These are phyloP conservation scores for Calophaca sinica DNA, from an alignment of 306 rosid genomes.

Conservation along the genomic window DNA sequence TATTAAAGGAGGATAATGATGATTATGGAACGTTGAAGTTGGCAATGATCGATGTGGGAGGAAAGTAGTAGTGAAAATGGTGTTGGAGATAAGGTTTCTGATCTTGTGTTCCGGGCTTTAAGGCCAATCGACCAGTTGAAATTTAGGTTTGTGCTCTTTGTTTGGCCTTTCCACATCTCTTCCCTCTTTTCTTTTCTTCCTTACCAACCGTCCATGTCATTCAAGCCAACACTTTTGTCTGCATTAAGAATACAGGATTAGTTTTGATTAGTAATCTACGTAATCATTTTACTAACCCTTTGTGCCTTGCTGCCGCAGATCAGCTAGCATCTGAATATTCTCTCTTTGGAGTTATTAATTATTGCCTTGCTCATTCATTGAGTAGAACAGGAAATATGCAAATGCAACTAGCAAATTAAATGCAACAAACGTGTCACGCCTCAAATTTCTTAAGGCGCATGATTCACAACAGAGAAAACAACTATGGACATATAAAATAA, in stretches of 20 bases:
- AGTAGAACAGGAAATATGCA: not conserved
- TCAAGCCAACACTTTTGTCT: constrained; percentile 58
- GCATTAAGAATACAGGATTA: constrained; percentile 41
- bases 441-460: constrained; percentile 7
- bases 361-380: constrained; percentile 15
- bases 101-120: constrained; percentile 69
- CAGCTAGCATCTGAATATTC: constrained; percentile 27
- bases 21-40: constrained; percentile 51
- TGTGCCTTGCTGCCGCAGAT: constrained; percentile 34
- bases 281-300: constrained; percentile 46
- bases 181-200: constrained; percentile 40
- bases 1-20: constrained; percentile 41
- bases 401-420: constrained; percentile 1
- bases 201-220: constrained; percentile 62
- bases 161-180: constrained; percentile 60
- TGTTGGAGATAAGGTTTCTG: constrained; percentile 82
- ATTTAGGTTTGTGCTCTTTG: constrained; percentile 60
- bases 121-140: constrained; percentile 66
- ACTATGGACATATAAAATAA: not conserved
- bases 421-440: constrained; percentile 36
- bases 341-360: constrained; percentile 5
- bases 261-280: constrained; percentile 42
- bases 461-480: constrained; percentile 3
- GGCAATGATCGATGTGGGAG: constrained; percentile 36
- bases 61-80: constrained; percentile 17